Evolutionary conservation across 2,329 filamentous ascomycete species (phyloP), one percentile per base, ranked within the genome.

Genomic region (Microsporum ferrugineum): DNA sequence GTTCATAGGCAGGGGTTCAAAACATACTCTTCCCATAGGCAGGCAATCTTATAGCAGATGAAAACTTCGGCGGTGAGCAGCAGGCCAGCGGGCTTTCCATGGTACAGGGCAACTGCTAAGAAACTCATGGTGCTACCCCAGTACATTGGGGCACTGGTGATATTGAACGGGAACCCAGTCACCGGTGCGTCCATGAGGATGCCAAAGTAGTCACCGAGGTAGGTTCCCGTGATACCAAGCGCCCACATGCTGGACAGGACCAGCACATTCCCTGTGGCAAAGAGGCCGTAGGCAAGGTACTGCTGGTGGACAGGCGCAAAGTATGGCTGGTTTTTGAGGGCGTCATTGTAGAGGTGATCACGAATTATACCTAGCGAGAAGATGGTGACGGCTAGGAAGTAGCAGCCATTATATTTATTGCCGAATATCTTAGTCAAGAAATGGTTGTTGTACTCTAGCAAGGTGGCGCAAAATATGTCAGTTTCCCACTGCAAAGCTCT

Each of bases 141-240:
- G 80, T 99, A 99, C 94, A 99, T 99, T 64, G 94, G 94, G 59
- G 90, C 88, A 66, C 85, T 84, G 60, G 87, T 91, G 63, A 97
- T 82, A 75, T 88, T 97, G 82, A 99, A 99, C 1, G 94, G 94
- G 73, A 99, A 99, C 12, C 89, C 88, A 10, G 91, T 95, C 59
- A 99, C 91, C 69, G 92, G 92, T 67, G 87, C 79, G 72, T 97
- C 92, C 91, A 96, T 95, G 66, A 99, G 81, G 73, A 97, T 96
- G 68, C 94, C 94, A 72, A 97, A 99, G 80, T 99, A 99, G 79
- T 99, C 94, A 68, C 94, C 94, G 39, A 99, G 80, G 73, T 96
- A 99, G 41, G 94, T 99, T 65, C 94, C 94, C 0, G 91, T 96
- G 70, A 99, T 84, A 62, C 94, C 94, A 45, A 99, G 84, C 38